Percentiles rank a stretch among this genome's conserved stretches.
These are phyloP conservation scores for Chlorella sp. DNA, from an alignment of 139 green algal species.

Conservation along the genomic window DNA sequence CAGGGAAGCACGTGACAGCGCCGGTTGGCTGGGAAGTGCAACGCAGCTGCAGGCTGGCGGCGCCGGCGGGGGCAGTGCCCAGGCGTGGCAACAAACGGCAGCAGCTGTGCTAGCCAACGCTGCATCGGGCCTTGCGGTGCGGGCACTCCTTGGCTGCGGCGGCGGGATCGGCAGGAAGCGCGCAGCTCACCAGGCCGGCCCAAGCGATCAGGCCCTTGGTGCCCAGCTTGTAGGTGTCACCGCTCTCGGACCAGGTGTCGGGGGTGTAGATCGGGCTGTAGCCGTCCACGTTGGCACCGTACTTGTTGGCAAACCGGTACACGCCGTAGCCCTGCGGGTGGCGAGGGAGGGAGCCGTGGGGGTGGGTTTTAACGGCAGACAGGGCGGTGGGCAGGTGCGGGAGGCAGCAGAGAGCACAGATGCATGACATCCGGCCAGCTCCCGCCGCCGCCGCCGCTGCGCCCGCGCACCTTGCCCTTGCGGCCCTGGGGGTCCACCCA, in stretches of 20 bases:
- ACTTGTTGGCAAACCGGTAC: conserved; percentile 93
- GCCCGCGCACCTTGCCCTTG: conserved; percentile 75
- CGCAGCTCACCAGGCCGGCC: conserved; percentile 55
- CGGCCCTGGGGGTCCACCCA: conserved; percentile 90
- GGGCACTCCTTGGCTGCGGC: too few species aligned
- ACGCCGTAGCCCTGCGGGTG: conserved; percentile 87
- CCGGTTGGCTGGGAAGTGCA: too few species aligned
- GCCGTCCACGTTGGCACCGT: conserved; percentile 95
- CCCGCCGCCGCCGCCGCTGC: not conserved
- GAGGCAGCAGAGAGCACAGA: too few species aligned
- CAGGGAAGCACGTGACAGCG: too few species aligned
- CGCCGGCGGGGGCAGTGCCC: too few species aligned
- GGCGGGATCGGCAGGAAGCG: too few species aligned
- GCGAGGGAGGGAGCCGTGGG: too few species aligned
- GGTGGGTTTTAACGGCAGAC: not conserved
- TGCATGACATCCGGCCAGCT: too few species aligned
- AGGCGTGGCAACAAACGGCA: too few species aligned
- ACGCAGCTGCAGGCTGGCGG: too few species aligned
- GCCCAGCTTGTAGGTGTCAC: conserved; percentile 86
- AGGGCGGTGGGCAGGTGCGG: not conserved
- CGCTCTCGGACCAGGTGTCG: conserved; percentile 88
- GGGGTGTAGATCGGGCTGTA: conserved; percentile 98
- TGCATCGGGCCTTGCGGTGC: too few species aligned
- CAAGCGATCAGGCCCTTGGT: conserved; percentile 94
- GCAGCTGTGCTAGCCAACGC: too few species aligned